phyloP scores from a whole-genome alignment of 495 filamentous ascomycete genomes.

The Achaetomiella virescens region DNA sequence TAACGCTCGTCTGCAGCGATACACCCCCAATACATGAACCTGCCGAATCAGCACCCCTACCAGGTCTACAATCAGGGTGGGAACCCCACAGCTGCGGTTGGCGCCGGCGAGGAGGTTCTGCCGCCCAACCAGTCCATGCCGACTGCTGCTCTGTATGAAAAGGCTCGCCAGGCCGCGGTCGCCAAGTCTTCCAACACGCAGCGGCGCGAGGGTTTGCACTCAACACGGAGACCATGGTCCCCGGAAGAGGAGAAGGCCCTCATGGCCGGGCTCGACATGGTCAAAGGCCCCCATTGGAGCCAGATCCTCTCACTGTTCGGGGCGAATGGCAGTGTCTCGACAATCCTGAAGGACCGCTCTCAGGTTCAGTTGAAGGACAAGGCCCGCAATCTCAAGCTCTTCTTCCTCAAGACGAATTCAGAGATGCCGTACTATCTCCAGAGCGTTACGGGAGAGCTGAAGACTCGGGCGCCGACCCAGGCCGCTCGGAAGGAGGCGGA shows the following conservation, averaged over 20 bases:
- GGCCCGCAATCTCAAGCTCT: slow-evolving; percentile 87
- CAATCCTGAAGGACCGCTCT: slow-evolving; percentile 84
- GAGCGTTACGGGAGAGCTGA: slow-evolving; percentile 87
- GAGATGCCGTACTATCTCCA: slow-evolving; percentile 90
- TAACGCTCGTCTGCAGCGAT: background rate
- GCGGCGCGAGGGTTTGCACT: slow-evolving; percentile 69
- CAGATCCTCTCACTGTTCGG: slow-evolving; percentile 90
- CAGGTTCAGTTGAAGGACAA: slow-evolving; percentile 97
- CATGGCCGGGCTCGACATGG: slow-evolving; percentile 84
- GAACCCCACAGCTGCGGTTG: background rate
- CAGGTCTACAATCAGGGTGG: slow-evolving; percentile 17
- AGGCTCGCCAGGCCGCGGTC: slow-evolving; percentile 73
- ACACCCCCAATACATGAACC: slow-evolving; percentile 19
- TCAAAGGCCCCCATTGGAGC: slow-evolving; percentile 92
- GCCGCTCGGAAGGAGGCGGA: slow-evolving; percentile 76
- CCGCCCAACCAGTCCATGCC: slow-evolving; percentile 69
- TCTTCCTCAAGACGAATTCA: slow-evolving; percentile 88
- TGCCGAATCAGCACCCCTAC: slow-evolving; percentile 18
- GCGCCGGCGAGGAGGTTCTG: slow-evolving; percentile 24
- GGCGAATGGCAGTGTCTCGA: slow-evolving; percentile 70
- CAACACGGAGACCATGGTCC: slow-evolving; percentile 84
- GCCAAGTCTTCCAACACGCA: slow-evolving; percentile 70
- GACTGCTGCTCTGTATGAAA: slow-evolving; percentile 73
- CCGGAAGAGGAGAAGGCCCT: slow-evolving; percentile 86
- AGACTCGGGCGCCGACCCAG: slow-evolving; percentile 80